Evolutionary conservation across 345 rosid genomes (phyloP).

Genomic region (Acer campestre): DNA sequence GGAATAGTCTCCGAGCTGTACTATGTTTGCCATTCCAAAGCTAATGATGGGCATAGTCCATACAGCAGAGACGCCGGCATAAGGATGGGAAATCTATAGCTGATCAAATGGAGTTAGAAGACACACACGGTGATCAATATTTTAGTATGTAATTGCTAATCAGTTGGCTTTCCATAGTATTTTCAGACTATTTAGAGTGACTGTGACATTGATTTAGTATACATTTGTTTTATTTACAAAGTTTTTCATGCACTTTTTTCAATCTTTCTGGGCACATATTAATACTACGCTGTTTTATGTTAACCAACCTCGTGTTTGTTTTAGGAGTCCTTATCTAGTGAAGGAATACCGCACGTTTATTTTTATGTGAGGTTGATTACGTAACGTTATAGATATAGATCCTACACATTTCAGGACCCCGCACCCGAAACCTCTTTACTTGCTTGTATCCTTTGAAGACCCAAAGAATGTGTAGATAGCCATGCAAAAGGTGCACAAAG

Average conservation of each 20-base stretch:
- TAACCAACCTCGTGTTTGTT: no score
- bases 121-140: neutral
- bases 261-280: neutral
- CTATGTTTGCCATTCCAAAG: slow-evolving; percentile 66
- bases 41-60: slow-evolving; percentile 40
- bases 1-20: slow-evolving; percentile 80
- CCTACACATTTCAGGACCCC: no score
- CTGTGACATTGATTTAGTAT: neutral
- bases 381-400: no score
- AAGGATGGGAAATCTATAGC: slow-evolving; percentile 73
- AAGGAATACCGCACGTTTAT: no score
- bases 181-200: neutral
- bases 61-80: slow-evolving; percentile 60
- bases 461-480: neutral
- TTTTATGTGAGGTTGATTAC: no score
- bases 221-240: neutral
- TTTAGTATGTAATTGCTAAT: slow-evolving; percentile 10
- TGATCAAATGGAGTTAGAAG: neutral
- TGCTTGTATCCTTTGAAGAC: neutral
- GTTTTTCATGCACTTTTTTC: no score
- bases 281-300: neutral
- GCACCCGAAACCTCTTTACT: no score
- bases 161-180: slow-evolving; percentile 6
- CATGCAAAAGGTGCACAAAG: slow-evolving; percentile 4
- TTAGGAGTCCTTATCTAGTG: no score